A percentile compares a stretch with the other conserved stretches of the same genome.
Conservation (phyloP, 2,329 filamentous ascomycete genomes). For the Lachnellula arida region DNA sequence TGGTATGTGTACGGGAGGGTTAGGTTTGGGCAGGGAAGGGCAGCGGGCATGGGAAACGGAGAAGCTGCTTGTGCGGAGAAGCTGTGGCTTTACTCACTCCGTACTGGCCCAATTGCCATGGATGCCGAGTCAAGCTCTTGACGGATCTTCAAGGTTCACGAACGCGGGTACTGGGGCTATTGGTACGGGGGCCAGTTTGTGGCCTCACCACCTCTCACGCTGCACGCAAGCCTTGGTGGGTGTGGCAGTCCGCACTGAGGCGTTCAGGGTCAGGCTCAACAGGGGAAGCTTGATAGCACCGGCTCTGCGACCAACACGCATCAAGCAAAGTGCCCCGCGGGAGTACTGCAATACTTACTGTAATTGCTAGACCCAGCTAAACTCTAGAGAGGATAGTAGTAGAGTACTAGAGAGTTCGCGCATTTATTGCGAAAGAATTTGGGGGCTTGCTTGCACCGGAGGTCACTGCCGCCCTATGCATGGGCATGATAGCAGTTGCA, state of each 20-base stretch:
- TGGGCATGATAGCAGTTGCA: not conserved
- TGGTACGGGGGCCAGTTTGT: conserved; percentile 2
- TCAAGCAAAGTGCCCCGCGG: not conserved
- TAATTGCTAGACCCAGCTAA: not conserved
- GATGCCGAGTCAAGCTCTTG: conserved; percentile 21
- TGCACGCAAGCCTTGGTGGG: not conserved
- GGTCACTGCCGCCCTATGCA: not conserved
- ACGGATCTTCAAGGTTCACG: conserved; percentile 10
- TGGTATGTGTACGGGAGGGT: conserved; percentile 1
- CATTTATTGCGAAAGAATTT: not conserved
- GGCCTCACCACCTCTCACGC: not conserved
- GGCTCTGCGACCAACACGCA: not conserved
- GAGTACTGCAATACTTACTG: not conserved
- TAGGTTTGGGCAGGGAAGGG: not conserved
- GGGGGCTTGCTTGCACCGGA: not conserved
- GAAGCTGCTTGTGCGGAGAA: conserved; percentile 26
- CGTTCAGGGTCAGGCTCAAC: not conserved
- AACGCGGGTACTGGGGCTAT: conserved; percentile 17
- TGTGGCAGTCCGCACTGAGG: not conserved
- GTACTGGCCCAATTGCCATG: conserved; percentile 3
- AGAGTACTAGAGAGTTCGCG: not conserved
- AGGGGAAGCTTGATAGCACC: conserved; percentile 1
- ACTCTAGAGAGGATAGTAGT: not conserved
- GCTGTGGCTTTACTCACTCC: conserved; percentile 20
- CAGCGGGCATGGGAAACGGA: not conserved